A percentile compares a stretch with the other conserved stretches of the same genome.
Conservation (phyloP, 2,329 filamentous ascomycete species). For the Geosmithia flava region DNA sequence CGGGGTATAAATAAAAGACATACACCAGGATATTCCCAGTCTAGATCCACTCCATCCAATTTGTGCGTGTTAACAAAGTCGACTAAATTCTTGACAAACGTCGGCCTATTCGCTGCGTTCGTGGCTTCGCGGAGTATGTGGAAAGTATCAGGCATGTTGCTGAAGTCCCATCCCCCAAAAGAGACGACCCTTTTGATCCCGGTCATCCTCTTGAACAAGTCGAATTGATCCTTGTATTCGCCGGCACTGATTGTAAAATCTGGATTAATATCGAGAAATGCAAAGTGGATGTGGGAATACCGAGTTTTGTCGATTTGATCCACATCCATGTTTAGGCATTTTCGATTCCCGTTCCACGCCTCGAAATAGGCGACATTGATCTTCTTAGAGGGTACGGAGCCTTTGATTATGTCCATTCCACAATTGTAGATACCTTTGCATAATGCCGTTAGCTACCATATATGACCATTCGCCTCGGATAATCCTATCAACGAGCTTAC, state of each 20-base stretch:
- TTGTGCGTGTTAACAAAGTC: slow-evolving; percentile 24
- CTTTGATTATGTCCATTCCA: slow-evolving; percentile 16
- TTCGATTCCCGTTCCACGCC: slow-evolving; percentile 13
- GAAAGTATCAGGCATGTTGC: slow-evolving; percentile 11
- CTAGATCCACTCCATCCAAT: slow-evolving; percentile 30
- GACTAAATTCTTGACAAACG: slow-evolving; percentile 20
- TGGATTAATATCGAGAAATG: slow-evolving; percentile 4
- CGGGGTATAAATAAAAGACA: slow-evolving; percentile 6
- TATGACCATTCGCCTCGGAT: not conserved
- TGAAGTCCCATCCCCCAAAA: slow-evolving; percentile 21
- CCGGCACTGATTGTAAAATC: not conserved
- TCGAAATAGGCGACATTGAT: slow-evolving; percentile 17
- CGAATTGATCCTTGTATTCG: not conserved
- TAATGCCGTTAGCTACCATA: not conserved
- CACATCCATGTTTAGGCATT: slow-evolving; percentile 14
- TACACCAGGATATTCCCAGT: slow-evolving; percentile 32
- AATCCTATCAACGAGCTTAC: not conserved
- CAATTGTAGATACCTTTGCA: slow-evolving; percentile 18
- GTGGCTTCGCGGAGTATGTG: slow-evolving; percentile 15
- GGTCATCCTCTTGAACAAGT: slow-evolving; percentile 2
- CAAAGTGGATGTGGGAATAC: slow-evolving; percentile 17
- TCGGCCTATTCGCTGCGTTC: slow-evolving; percentile 20
- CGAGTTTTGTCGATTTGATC: not conserved
- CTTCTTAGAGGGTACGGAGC: slow-evolving; percentile 11
- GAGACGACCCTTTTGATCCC: slow-evolving; percentile 14